Evolutionary conservation across 257 asterid species (phyloP).

Genomic region (Striga asiatica): DNA sequence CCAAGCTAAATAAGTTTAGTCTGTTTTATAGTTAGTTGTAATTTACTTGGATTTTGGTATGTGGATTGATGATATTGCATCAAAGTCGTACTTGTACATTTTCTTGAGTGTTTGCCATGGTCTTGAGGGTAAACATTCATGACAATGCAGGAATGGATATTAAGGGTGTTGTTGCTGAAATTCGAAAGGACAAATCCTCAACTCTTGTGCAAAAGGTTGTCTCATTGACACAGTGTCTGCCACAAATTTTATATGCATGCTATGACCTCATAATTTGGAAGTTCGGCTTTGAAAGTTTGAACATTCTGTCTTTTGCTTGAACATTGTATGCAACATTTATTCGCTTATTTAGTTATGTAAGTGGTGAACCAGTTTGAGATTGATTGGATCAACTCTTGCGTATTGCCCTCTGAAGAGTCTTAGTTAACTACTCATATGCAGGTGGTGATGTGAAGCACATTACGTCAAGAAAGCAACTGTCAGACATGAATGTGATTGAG

Average conservation of each 20-base stretch:
- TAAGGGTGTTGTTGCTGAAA: slow-evolving; percentile 94
- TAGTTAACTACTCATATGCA: slow-evolving; percentile 46
- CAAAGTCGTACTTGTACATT: slow-evolving; percentile 3
- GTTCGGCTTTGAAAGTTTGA: slow-evolving; percentile 1
- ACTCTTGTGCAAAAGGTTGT: slow-evolving; percentile 83
- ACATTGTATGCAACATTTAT: neutral
- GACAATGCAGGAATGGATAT: slow-evolving; percentile 97
- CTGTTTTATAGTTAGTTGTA: neutral
- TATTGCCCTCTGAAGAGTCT: slow-evolving; percentile 26
- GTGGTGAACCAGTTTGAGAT: slow-evolving; percentile 7
- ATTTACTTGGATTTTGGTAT: slow-evolving; percentile 1
- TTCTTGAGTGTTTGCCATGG: slow-evolving; percentile 17
- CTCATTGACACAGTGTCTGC: slow-evolving; percentile 18
- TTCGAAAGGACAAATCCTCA: slow-evolving; percentile 76
- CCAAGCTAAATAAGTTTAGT: neutral
- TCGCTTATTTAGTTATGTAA: slow-evolving; percentile 12
- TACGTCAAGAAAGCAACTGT: slow-evolving; percentile 36
- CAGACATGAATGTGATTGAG: slow-evolving; percentile 63
- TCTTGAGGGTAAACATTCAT: slow-evolving; percentile 41
- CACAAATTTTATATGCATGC: slow-evolving; percentile 14
- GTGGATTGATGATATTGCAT: slow-evolving; percentile 8
- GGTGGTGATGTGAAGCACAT: slow-evolving; percentile 79
- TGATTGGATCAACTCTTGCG: slow-evolving; percentile 9
- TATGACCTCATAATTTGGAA: slow-evolving; percentile 9
- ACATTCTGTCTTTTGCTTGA: too few species aligned